A percentile compares a stretch with the other conserved stretches of the same genome.
phyloP scores from a whole-genome alignment of 1,284 basidiomycete genomes.

The Sanguinoderma infundibulare region DNA sequence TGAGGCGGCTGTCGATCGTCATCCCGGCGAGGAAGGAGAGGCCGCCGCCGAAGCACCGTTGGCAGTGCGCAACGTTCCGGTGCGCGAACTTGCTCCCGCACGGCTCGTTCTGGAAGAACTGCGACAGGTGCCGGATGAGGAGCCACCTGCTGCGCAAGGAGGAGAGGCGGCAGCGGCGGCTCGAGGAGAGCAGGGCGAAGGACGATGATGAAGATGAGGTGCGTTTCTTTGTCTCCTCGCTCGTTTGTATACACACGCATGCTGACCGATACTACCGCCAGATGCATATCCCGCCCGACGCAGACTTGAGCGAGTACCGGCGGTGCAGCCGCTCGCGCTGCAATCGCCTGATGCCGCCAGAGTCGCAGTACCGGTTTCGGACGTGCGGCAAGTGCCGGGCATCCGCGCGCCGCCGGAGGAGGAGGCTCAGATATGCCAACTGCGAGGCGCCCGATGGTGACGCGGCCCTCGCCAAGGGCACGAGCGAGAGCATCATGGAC shows the following conservation, averaged over 20 bases:
- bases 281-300: constrained; percentile 22
- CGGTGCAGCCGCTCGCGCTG: constrained; percentile 40
- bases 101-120: constrained; percentile 35
- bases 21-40: background rate
- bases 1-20: background rate
- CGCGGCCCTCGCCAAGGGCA: background rate
- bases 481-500: background rate
- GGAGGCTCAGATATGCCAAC: background rate
- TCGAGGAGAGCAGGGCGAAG: background rate
- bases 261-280: background rate
- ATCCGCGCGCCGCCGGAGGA: constrained; percentile 13
- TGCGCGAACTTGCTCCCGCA: constrained; percentile 24
- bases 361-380: constrained; percentile 39
- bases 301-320: constrained; percentile 30
- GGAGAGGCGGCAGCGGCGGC: constrained; percentile 1
- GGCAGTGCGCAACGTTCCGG: constrained; percentile 16
- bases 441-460: background rate
- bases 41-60: constrained; percentile 11
- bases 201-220: background rate
- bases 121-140: constrained; percentile 38
- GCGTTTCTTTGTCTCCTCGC: background rate
- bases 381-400: constrained; percentile 40
- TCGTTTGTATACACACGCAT: background rate
- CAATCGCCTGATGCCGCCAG: constrained; percentile 40
- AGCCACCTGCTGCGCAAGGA: constrained; percentile 31